These are phyloP conservation scores for Sphaerostilbella broomeana DNA, from an alignment of 2,329 filamentous ascomycete genomes.

Conservation along the genomic window DNA sequence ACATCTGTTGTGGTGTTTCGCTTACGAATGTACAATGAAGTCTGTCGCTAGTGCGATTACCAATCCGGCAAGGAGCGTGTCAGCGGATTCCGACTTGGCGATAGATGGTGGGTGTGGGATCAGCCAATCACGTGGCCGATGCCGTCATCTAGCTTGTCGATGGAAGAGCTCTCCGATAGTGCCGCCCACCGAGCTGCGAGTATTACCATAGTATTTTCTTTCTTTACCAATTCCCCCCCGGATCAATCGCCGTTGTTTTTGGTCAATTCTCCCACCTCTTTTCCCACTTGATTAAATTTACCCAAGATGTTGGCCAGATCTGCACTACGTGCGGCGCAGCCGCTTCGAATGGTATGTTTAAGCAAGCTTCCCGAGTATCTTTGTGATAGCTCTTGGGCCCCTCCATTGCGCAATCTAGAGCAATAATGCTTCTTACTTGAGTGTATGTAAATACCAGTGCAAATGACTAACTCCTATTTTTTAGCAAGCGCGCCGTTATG, in stretches of 20 bases:
- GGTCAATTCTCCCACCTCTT: background rate
- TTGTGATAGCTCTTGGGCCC: too few species aligned
- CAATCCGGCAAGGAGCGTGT: too few species aligned
- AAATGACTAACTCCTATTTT: conserved; percentile 13
- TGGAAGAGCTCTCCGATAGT: conserved; percentile 6
- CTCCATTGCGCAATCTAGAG: background rate
- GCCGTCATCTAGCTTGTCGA: conserved; percentile 7
- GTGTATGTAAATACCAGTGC: conserved; percentile 1
- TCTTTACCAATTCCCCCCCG: background rate
- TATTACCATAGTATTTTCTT: background rate
- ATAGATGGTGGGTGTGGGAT: background rate
- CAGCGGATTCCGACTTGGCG: too few species aligned
- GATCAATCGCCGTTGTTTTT: background rate
- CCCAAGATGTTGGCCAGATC: conserved; percentile 62
- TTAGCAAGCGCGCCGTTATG: conserved; percentile 56
- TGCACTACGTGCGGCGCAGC: conserved; percentile 56
- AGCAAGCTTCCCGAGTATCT: background rate
- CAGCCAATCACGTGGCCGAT: conserved; percentile 12
- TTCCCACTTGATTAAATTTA: background rate
- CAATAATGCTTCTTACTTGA: background rate
- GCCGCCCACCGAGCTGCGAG: background rate
- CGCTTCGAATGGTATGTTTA: conserved; percentile 55
- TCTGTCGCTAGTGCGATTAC: too few species aligned
- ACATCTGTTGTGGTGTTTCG: too few species aligned
- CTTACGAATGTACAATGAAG: too few species aligned